Conservation (phyloP, 345 rosid genomes). For the Diplotaxis tenuifolia region DNA sequence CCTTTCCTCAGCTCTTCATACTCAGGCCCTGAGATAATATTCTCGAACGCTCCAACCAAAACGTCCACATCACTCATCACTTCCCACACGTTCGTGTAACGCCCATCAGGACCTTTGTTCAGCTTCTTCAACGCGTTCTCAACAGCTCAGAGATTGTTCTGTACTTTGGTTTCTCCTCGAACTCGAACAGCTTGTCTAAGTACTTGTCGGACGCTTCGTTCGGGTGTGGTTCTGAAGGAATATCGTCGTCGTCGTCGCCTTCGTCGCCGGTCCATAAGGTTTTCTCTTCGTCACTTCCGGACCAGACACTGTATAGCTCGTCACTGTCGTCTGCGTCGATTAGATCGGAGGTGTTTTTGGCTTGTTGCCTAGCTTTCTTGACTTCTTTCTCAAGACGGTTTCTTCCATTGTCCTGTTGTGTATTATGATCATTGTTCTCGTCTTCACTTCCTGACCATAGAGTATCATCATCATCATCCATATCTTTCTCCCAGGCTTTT, state of each 20-base stretch:
- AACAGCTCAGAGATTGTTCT: conserved; percentile 75
- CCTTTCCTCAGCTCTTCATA: conserved; percentile 92
- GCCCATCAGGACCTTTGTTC: conserved; percentile 92
- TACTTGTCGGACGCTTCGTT: conserved; percentile 77
- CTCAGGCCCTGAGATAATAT: conserved; percentile 85
- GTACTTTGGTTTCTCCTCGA: conserved; percentile 86
- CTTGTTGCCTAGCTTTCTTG: conserved; percentile 66
- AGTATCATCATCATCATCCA: conserved; percentile 59
- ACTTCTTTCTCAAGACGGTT: conserved; percentile 51
- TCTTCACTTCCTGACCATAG: conserved; percentile 92
- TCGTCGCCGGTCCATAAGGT: conserved; percentile 90
- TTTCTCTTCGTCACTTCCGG: conserved; percentile 93
- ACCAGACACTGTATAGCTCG: conserved; percentile 81
- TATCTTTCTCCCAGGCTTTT: conserved; percentile 66
- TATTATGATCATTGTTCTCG: conserved; percentile 47
- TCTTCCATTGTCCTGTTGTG: no score
- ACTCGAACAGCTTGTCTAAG: conserved; percentile 79
- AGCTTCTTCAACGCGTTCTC: conserved; percentile 90
- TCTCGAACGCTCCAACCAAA: conserved; percentile 86
- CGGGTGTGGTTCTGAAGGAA: conserved; percentile 78
- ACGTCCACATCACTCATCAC: conserved; percentile 89
- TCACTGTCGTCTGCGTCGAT: conserved; percentile 92
- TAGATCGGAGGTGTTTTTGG: conserved; percentile 60
- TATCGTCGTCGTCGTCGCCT: conserved; percentile 73
- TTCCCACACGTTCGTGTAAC: conserved; percentile 89